A percentile compares a stretch with the other conserved stretches of the same genome.
phyloP scores from a whole-genome alignment of 805 yeast genomes.

The Wickerhamomyces hampshirensis region DNA sequence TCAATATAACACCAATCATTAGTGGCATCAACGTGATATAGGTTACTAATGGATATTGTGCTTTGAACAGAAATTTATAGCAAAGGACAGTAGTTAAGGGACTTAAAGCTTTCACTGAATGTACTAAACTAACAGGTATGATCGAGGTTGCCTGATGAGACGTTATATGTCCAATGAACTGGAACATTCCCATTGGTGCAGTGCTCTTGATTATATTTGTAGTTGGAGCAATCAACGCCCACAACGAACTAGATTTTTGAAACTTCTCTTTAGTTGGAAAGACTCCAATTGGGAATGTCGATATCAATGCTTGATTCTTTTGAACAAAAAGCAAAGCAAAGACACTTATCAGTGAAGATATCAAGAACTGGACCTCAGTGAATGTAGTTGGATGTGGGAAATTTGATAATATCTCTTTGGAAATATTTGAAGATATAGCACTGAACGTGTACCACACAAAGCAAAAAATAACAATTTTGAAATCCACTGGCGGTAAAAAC shows the following conservation, averaged over 20 bases:
- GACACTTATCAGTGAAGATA: constrained; percentile 62
- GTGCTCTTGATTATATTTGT: constrained; percentile 54
- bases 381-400: constrained; percentile 83
- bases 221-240: constrained; percentile 50
- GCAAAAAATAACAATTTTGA: constrained; percentile 55
- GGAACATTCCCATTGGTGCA: constrained; percentile 92
- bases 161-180: constrained; percentile 86
- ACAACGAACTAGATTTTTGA: constrained; percentile 26
- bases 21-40: constrained; percentile 78
- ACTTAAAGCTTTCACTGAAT: constrained; percentile 87
- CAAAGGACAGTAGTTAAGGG: constrained; percentile 85
- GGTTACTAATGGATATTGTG: constrained; percentile 56
- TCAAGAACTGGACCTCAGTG: constrained; percentile 79
- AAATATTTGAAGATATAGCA: constrained; percentile 75
- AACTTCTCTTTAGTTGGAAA: constrained; percentile 37
- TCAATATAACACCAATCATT: constrained; percentile 78
- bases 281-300: constrained; percentile 44
- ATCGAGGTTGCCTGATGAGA: constrained; percentile 88
- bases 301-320: constrained; percentile 26
- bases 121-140: constrained; percentile 93
- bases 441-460: constrained; percentile 75
- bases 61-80: constrained; percentile 58
- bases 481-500: constrained; percentile 29
- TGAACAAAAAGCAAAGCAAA: constrained; percentile 36
- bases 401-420: constrained; percentile 66